Evolutionary conservation across 139 green algal genomes (phyloP), one percentile per base, ranked within the genome.

Genomic region (Chlorella sp.): DNA sequence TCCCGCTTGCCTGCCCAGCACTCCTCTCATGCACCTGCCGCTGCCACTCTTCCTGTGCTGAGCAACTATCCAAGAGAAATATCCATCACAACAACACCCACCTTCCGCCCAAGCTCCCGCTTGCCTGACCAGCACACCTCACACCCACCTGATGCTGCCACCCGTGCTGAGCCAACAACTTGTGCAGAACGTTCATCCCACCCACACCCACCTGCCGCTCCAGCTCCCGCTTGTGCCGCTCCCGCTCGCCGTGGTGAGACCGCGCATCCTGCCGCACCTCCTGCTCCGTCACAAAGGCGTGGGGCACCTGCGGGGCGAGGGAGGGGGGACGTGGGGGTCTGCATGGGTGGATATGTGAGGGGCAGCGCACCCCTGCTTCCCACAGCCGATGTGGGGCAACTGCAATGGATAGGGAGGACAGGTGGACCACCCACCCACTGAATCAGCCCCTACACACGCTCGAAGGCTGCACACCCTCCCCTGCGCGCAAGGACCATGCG

Each of bases 221-320:
- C 48, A 73, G 80, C 48, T 71, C 80, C 12, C 61, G 82, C 60
- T 60, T 53, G 14, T 36, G 26, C 3, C 60, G 57, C 16, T 76
- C 82, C 32, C 57, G 30, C 16, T 76, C 60, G 0, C 30, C 60
- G 48, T 21, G 30, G 60, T 36, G 39, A 24, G 32, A 24, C 39
- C 2, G 21, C 18, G 68, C 84, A 1, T 81, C 68, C 84, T 40
- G 64, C 66, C 84, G 66, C 84, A 66, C 22, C 84, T 88, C 66
- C 34, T 64, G 68, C 68, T 88, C 84, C 7, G 84, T 80, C 9
- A 81, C 2, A 30, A 88, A 88, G 5, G 84, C 84, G 28, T 88
- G 64, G 7, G 84, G 84, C 84, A 88, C 84, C 83, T 87, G 83
- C 60, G 30, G 60, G 32, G 22, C 9, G 34, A n/a, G 34, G n/a